phyloP scores from a whole-genome alignment of 2,329 filamentous ascomycete genomes.

The Cercospora canescens region DNA sequence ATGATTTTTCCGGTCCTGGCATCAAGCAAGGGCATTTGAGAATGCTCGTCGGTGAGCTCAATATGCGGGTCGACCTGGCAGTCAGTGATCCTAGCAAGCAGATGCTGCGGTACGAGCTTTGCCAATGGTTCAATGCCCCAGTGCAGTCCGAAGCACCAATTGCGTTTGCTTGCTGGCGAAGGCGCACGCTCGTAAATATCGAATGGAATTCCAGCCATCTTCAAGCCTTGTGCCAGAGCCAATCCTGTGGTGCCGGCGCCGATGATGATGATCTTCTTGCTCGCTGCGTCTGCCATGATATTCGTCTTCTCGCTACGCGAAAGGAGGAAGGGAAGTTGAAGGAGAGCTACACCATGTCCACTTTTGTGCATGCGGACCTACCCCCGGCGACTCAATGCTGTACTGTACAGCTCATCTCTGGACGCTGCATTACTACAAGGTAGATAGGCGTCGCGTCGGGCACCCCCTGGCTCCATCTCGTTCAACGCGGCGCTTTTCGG shows the following conservation, averaged over 20 bases:
- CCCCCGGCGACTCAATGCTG: neutral
- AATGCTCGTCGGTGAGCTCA: neutral
- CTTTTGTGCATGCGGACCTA: neutral
- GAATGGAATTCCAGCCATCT: constrained; percentile 25
- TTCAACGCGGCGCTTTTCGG: neutral
- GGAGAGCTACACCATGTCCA: neutral
- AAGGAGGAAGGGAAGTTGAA: neutral
- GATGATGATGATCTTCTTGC: constrained; percentile 29
- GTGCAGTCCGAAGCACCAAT: constrained; percentile 16
- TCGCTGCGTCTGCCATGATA: neutral
- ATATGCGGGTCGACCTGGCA: constrained; percentile 13
- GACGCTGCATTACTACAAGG: no score
- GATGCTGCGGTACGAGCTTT: constrained; percentile 6
- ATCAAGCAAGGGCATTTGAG: constrained; percentile 12
- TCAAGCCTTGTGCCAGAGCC: constrained; percentile 30
- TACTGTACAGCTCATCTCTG: no score
- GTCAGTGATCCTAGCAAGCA: neutral
- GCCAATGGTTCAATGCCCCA: constrained; percentile 13
- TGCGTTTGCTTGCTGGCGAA: constrained; percentile 2
- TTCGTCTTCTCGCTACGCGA: no score
- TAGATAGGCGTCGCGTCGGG: neutral
- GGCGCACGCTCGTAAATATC: constrained; percentile 27
- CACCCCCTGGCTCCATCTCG: neutral
- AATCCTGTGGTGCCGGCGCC: constrained; percentile 32
- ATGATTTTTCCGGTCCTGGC: constrained; percentile 9